A percentile compares a stretch with the other conserved stretches of the same genome.
These are phyloP conservation scores for Pseudogymnoascus pannorum DNA, from an alignment of 2,329 filamentous ascomycete species.

Conservation along the genomic window DNA sequence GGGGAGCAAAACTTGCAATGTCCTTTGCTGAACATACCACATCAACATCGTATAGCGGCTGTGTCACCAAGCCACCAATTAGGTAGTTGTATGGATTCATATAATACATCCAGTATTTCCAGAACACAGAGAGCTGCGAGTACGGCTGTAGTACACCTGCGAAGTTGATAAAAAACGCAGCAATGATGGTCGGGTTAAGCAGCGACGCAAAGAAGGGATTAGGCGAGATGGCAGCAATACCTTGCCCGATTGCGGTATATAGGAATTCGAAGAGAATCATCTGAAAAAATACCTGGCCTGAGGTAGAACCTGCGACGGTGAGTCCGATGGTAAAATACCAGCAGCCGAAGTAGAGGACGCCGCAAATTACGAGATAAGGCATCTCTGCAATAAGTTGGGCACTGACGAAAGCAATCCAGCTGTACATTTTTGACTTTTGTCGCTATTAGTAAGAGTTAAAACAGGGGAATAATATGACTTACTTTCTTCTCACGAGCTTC, in stretches of 20 bases:
- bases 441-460: not conserved
- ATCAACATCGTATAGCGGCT: constrained; percentile 40
- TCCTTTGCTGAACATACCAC: constrained; percentile 43
- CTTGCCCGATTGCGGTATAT: constrained; percentile 55
- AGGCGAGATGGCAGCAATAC: constrained; percentile 53
- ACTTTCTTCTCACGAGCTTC: constrained; percentile 40
- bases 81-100: constrained; percentile 58
- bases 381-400: constrained; percentile 43
- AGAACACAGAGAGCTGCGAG: constrained; percentile 53
- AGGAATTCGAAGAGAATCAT: constrained; percentile 55
- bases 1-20: constrained; percentile 37
- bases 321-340: constrained; percentile 52
- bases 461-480: not conserved
- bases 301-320: constrained; percentile 23
- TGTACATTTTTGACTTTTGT: constrained; percentile 55
- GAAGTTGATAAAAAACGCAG: constrained; percentile 58
- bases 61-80: constrained; percentile 48
- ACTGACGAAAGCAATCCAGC: constrained; percentile 51
- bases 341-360: constrained; percentile 39
- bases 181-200: constrained; percentile 48
- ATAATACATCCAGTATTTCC: constrained; percentile 50
- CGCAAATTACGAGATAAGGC: constrained; percentile 38
- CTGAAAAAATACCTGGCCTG: constrained; percentile 46
- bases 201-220: constrained; percentile 53
- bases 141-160: constrained; percentile 70